phyloP scores from a whole-genome alignment of 2,329 filamentous ascomycete species.

The Pseudogymnoascus sp. region DNA sequence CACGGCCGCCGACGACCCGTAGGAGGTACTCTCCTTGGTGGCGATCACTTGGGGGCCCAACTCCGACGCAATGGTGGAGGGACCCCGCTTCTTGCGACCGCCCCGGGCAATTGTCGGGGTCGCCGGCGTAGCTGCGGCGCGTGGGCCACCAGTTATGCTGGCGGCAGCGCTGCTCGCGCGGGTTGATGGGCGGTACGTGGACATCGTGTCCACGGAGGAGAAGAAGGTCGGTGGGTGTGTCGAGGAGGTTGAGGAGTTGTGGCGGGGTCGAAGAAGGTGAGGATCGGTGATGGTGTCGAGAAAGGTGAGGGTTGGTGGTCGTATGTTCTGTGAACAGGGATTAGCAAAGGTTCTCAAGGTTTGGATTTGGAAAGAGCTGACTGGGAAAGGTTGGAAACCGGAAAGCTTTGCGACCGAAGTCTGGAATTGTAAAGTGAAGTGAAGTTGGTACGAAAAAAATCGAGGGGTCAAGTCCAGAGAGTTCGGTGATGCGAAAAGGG shows the following conservation, averaged over 20 bases:
- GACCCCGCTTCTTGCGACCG: slow-evolving; percentile 1
- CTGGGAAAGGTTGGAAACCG: not conserved
- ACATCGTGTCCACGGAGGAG: not conserved
- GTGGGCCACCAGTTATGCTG: not conserved
- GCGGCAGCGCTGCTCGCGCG: slow-evolving; percentile 4
- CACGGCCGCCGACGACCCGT: slow-evolving; percentile 7
- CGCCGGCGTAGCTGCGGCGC: not conserved
- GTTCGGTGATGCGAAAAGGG: not conserved
- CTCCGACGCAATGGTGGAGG: slow-evolving; percentile 3
- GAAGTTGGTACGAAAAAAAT: not conserved
- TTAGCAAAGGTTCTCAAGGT: not conserved
- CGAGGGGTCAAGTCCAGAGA: slow-evolving; percentile 3
- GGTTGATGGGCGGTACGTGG: not conserved
- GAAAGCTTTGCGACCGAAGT: slow-evolving; percentile 2
- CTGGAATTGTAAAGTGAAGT: not conserved
- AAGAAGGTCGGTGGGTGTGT: not conserved
- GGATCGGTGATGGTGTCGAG: not conserved
- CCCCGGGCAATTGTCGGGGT: not conserved
- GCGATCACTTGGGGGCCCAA: not conserved
- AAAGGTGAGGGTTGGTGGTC: not conserved
- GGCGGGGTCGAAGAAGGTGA: not conserved
- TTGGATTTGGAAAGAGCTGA: not conserved
- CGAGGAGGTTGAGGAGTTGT: not conserved
- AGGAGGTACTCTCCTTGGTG: slow-evolving; percentile 9
- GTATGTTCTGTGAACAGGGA: not conserved